Conservation (phyloP, 805 yeast species). For the Saturnispora besseyi region DNA sequence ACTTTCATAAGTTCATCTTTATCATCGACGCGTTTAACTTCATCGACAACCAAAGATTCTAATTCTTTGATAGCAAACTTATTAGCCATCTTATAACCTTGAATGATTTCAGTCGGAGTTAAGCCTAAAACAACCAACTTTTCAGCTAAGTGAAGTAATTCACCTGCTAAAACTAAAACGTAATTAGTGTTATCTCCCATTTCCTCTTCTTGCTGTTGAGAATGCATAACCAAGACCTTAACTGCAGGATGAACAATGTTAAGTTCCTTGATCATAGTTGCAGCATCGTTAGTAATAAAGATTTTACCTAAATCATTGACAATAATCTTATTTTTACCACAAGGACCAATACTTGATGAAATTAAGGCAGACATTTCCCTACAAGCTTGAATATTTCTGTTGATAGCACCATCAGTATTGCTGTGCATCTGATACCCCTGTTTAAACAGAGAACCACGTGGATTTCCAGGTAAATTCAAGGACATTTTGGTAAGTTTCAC, state of each 20-base stretch:
- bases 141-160: conserved; percentile 77
- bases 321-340: conserved; percentile 93
- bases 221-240: conserved; percentile 89
- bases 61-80: conserved; percentile 62
- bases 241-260: conserved; percentile 98
- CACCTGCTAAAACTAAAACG: conserved; percentile 89
- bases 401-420: conserved; percentile 90
- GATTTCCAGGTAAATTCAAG: conserved; percentile 83
- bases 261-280: conserved; percentile 87
- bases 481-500: conserved; percentile 53
- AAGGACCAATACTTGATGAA: conserved; percentile 92
- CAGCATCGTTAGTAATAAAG: conserved; percentile 94
- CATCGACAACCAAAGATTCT: conserved; percentile 54
- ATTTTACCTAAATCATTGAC: conserved; percentile 82
- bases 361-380: conserved; percentile 89
- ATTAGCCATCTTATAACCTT: conserved; percentile 86
- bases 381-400: conserved; percentile 87
- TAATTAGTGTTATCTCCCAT: conserved; percentile 96
- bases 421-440: conserved; percentile 86
- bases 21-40: conserved; percentile 48
- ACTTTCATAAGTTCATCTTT: conserved; percentile 56
- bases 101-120: conserved; percentile 85
- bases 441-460: conserved; percentile 88
- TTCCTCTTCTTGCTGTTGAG: conserved; percentile 93
- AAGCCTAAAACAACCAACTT: conserved; percentile 77